A percentile compares a stretch with the other conserved stretches of the same genome.
These are phyloP conservation scores for Alternaria dauci DNA, from an alignment of 2,329 filamentous ascomycete species.

Conservation along the genomic window DNA sequence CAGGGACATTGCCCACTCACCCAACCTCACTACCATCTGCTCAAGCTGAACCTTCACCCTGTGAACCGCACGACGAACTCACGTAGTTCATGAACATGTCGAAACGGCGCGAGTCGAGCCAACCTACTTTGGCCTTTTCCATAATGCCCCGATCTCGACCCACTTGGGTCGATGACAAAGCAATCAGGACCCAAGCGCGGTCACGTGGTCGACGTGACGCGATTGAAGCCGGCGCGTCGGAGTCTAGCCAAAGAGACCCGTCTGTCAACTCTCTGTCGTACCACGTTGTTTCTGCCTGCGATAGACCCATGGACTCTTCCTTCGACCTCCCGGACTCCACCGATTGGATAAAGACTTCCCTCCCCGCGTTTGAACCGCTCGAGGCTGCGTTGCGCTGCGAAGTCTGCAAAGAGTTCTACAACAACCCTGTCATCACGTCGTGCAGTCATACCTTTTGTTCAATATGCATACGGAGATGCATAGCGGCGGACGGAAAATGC, in stretches of 20 bases:
- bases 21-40: not conserved
- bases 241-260: conserved; percentile 9
- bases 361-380: conserved; percentile 72
- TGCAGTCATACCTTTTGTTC: conserved; percentile 98
- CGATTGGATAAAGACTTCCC: conserved; percentile 79
- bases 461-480: conserved; percentile 86
- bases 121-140: not conserved
- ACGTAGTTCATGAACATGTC: not conserved
- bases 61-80: not conserved
- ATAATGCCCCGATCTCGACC: not conserved
- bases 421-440: conserved; percentile 91
- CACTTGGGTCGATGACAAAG: conserved; percentile 20
- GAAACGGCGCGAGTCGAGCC: not conserved
- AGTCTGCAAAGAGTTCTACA: conserved; percentile 97
- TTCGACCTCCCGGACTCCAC: conserved; percentile 75
- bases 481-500: conserved; percentile 85
- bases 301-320: conserved; percentile 39
- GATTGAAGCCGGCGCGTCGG: conserved; percentile 25
- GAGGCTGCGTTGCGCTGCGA: conserved; percentile 91
- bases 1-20: too few relatives aligned
- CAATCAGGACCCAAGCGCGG: not conserved
- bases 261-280: conserved; percentile 19
- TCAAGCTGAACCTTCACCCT: not conserved
- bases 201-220: conserved; percentile 29
- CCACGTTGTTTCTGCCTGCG: conserved; percentile 9